phyloP scores from a whole-genome alignment of 148 eudicot genomes.

The Chenopodium suecicum region DNA sequence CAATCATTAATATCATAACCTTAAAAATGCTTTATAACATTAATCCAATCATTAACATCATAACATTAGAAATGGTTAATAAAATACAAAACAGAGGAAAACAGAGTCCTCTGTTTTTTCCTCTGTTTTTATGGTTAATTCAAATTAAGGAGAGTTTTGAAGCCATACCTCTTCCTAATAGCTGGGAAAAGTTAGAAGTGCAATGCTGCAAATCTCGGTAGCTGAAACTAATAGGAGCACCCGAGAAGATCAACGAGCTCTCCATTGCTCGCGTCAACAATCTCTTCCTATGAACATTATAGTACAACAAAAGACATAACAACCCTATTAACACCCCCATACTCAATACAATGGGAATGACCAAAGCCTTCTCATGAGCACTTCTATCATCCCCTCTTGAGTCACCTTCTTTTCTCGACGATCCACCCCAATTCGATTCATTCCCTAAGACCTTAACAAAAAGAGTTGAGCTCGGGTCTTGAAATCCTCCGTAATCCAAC shows the following conservation, averaged over 20 bases:
- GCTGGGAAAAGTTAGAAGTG: conserved; percentile 60
- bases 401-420: conserved; percentile 8
- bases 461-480: conserved; percentile 79
- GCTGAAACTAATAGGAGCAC: conserved; percentile 71
- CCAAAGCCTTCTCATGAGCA: conserved; percentile 50
- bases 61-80: too few species aligned
- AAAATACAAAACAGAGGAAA: conserved; percentile 13
- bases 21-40: neutral
- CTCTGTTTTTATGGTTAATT: neutral
- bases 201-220: conserved; percentile 71
- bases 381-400: conserved; percentile 20
- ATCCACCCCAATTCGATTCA: conserved; percentile 31
- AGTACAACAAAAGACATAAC: conserved; percentile 60
- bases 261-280: conserved; percentile 55
- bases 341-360: conserved; percentile 71
- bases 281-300: conserved; percentile 53
- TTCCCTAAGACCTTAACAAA: conserved; percentile 63
- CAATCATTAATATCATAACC: neutral
- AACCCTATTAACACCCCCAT: conserved; percentile 61
- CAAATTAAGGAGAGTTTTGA: neutral
- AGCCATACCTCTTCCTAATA: conserved; percentile 72
- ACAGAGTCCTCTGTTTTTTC: neutral
- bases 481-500: conserved; percentile 84
- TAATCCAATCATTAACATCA: neutral
- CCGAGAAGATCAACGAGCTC: conserved; percentile 62